A percentile compares a stretch with the other conserved stretches of the same genome.
phyloP scores from a whole-genome alignment of 164 flowering plant genomes.

The Chloranthus sessilifolius region DNA sequence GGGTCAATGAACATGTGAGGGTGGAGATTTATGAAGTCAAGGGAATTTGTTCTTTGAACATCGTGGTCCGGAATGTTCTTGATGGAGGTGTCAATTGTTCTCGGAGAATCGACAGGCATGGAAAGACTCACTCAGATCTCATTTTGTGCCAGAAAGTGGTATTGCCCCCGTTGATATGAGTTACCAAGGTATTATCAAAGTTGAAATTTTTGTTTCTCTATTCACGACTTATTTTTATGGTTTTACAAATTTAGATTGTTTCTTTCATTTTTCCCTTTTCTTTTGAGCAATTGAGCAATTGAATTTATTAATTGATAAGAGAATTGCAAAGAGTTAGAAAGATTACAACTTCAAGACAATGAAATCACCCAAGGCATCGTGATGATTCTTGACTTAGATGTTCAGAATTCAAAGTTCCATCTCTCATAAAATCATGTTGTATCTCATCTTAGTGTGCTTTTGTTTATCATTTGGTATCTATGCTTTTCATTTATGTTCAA shows the following conservation, averaged over 20 bases:
- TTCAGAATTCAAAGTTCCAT: too few relatives aligned
- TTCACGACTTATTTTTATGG: too few relatives aligned
- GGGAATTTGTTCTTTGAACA: conserved; percentile 73
- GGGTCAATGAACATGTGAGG: conserved; percentile 46
- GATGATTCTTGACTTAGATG: too few relatives aligned
- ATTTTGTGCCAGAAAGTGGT: conserved; percentile 66
- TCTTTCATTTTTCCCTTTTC: neutral
- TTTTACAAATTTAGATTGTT: too few relatives aligned
- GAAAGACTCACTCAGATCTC: conserved; percentile 87
- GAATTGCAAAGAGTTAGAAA: neutral
- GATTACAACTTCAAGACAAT: too few relatives aligned
- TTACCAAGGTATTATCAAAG: neutral
- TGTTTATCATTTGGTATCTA: too few relatives aligned
- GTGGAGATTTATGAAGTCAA: conserved; percentile 78
- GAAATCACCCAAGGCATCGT: neutral
- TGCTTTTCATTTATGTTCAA: too few relatives aligned
- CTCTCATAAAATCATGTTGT: too few relatives aligned
- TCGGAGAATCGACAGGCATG: conserved; percentile 91
- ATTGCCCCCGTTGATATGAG: conserved; percentile 41
- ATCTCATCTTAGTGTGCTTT: too few relatives aligned
- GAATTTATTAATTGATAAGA: neutral
- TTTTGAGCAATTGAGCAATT: neutral
- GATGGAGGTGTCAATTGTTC: conserved; percentile 99
- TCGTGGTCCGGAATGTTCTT: conserved; percentile 74
- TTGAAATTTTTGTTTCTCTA: too few relatives aligned